A percentile compares a stretch with the other conserved stretches of the same genome.
Conservation (phyloP, 2,329 filamentous ascomycete species). For the Lomentospora prolificans region DNA sequence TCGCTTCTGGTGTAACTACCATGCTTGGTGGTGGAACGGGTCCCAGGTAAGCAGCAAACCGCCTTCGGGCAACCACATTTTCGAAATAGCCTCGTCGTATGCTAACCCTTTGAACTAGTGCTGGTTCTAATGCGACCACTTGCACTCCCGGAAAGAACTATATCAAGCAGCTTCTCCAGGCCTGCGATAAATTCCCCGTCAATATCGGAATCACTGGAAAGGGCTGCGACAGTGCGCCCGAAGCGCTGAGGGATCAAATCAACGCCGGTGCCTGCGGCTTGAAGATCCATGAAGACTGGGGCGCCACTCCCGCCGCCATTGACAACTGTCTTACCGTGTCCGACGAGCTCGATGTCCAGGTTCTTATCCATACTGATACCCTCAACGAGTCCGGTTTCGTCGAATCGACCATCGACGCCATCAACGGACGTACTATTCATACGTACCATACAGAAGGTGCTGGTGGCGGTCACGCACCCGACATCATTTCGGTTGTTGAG, state of each 20-base stretch:
- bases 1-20: conserved; percentile 81
- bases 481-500: conserved; percentile 91
- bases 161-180: conserved; percentile 83
- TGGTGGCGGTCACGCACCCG: conserved; percentile 86
- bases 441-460: conserved; percentile 97
- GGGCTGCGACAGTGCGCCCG: conserved; percentile 70
- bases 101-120: no score
- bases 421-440: conserved; percentile 83
- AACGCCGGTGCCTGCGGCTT: conserved; percentile 78
- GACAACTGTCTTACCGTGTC: conserved; percentile 78
- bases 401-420: conserved; percentile 76
- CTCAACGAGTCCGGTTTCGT: conserved; percentile 97
- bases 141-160: conserved; percentile 81
- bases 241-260: conserved; percentile 68
- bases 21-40: conserved; percentile 87
- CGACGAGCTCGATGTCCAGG: conserved; percentile 86
- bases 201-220: conserved; percentile 91
- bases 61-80: no score
- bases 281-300: conserved; percentile 96
- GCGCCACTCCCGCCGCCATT: conserved; percentile 80
- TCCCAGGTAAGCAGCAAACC: conserved; percentile 51
- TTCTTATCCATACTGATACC: conserved; percentile 90
- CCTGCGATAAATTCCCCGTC: conserved; percentile 68
- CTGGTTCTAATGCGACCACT: conserved; percentile 83
- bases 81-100: no score